phyloP scores from a whole-genome alignment of 2,329 filamentous ascomycete species.

The Ascochyta pisi region DNA sequence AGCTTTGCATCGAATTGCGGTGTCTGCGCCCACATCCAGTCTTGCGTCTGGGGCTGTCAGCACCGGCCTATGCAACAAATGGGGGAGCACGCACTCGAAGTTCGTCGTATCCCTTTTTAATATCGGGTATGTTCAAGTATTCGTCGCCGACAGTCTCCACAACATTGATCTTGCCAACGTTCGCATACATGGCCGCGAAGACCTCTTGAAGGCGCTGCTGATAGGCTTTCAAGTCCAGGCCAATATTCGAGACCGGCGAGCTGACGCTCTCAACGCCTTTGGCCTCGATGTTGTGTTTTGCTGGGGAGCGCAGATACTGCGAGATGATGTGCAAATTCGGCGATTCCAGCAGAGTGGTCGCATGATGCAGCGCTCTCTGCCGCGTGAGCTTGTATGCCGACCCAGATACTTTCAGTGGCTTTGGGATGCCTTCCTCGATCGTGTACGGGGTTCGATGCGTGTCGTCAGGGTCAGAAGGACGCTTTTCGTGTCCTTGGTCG shows the following conservation, averaged over 20 bases:
- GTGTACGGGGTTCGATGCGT: conserved; percentile 56
- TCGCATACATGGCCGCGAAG: conserved; percentile 72
- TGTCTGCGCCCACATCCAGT: conserved; percentile 87
- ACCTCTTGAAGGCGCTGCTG: conserved; percentile 56
- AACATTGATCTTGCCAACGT: conserved; percentile 45
- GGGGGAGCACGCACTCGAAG: conserved; percentile 59
- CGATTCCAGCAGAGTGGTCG: conserved; percentile 82
- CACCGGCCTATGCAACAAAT: not conserved
- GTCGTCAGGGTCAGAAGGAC: conserved; percentile 43
- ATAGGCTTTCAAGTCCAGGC: conserved; percentile 59
- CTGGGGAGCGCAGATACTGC: conserved; percentile 77
- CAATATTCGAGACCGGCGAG: conserved; percentile 82
- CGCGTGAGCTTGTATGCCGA: conserved; percentile 94
- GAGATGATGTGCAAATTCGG: conserved; percentile 75
- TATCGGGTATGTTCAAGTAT: conserved; percentile 58
- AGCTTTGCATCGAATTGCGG: conserved; percentile 74
- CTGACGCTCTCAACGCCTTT: conserved; percentile 91
- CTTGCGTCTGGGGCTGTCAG: conserved; percentile 60
- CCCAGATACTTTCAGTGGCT: conserved; percentile 79
- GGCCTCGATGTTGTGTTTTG: conserved; percentile 75
- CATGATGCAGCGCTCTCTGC: conserved; percentile 84
- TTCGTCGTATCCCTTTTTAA: conserved; percentile 69
- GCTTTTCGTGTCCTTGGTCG: conserved; percentile 54
- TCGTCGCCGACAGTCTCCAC: conserved; percentile 61
- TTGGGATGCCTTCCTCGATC: conserved; percentile 34